Percentiles rank a stretch among this genome's conserved stretches.
Conservation (phyloP, 768 basidiomycete genomes). For the Leucosporidium yakuticum region DNA sequence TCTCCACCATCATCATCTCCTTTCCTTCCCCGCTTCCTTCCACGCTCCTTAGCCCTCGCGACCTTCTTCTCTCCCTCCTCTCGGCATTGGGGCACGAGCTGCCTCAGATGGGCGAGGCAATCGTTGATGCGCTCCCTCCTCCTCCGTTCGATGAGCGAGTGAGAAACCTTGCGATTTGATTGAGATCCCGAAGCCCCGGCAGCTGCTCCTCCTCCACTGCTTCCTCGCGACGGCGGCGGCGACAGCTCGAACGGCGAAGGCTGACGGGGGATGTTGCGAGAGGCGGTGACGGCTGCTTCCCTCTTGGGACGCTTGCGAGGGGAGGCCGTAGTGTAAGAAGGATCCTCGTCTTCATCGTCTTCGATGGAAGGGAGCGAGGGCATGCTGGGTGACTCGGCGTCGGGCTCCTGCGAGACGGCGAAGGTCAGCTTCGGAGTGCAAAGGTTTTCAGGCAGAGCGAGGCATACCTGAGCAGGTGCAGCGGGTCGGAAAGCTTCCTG, state of each 20-base stretch:
- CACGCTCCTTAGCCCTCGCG: constrained; percentile 26
- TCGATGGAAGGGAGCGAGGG: not conserved
- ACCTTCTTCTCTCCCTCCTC: constrained; percentile 30
- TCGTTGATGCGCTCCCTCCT: constrained; percentile 93
- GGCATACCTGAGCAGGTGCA: not conserved
- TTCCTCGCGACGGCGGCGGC: not conserved
- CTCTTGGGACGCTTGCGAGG: not conserved
- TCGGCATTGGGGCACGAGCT: constrained; percentile 58
- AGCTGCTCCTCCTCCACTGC: not conserved
- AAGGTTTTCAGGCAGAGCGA: not conserved
- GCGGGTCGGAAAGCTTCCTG: too few species aligned
- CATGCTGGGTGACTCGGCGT: not conserved
- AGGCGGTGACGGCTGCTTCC: not conserved
- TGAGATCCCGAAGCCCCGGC: constrained; percentile 46
- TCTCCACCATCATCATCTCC: constrained; percentile 8
- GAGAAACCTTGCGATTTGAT: constrained; percentile 81
- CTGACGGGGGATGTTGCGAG: not conserved
- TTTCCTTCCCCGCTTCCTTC: constrained; percentile 18
- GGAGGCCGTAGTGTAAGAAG: not conserved
- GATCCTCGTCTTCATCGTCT: not conserved
- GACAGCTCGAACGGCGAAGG: not conserved
- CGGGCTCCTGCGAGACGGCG: not conserved
- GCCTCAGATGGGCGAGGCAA: constrained; percentile 67
- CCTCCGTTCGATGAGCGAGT: constrained; percentile 89
- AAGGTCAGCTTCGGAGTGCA: not conserved